Base-by-base conservation (phyloP, 305 asterid species). In the Petunia hybrid region DNA sequence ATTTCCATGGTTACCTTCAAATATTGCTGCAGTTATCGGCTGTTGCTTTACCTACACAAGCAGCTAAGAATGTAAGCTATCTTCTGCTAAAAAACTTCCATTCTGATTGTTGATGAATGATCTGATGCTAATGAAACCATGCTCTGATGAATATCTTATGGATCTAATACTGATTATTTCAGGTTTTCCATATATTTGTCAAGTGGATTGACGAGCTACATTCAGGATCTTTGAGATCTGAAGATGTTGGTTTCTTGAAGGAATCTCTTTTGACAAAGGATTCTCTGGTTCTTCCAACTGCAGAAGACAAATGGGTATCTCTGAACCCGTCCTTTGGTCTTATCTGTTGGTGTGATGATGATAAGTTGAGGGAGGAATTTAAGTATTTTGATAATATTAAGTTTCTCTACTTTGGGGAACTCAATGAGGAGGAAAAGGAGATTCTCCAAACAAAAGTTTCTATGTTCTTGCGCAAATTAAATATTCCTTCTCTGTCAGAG, bases 221-320 rank as follows among this genome's bases (percentile, higher is more conserved):
- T 81, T 88, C 93, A 71, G 98, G 98, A 85, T 84, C 84, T 4
- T 83, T 94, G 92, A 90, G 88, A 84, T 86, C 80, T 79, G 94
- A 90, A 86, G 98, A 93, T 86, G 79, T 88, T 43, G 88, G 90
- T 77, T 85, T 84, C 85, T 85, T 96, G 89, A 89, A 89, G 84
- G 90, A 89, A 82, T 84, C 86, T 87, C 88, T 96, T 79, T 86
- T 80, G 83, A 89, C 86, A 76, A 87, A 85, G 90, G 95, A 90
- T 66, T 90, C 46, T 77, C 55, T 89, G 4, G 93, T 94, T 83
- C 97, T 96, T 85, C 98, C 99, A 77, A 93, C 98, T 66, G 92
- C 82, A 86, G 94, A 81, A 82, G 99, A 96, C 91, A 91, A 87
- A 87, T 96, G 99, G 99, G 99, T 89, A 85, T 96, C 99, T 77